Percentiles rank a stretch among this genome's conserved stretches.
These are phyloP conservation scores for Parastagonospora avenae DNA, from an alignment of 2,329 filamentous ascomycete species.

Conservation along the genomic window DNA sequence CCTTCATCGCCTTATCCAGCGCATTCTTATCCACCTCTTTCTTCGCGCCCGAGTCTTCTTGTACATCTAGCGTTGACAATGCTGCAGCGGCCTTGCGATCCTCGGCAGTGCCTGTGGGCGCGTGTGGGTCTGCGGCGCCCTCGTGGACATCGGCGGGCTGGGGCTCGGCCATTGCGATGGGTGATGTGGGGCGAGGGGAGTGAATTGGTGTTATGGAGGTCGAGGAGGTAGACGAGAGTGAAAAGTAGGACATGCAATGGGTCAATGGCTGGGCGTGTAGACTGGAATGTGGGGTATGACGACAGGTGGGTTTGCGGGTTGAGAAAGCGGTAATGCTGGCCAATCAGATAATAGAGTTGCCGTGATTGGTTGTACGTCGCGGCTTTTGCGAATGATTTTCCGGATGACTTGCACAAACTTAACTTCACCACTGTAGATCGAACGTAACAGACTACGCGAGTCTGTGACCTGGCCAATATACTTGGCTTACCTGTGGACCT, in stretches of 20 bases:
- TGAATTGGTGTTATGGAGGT: conserved; percentile 5
- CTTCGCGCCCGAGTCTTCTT: conserved; percentile 55
- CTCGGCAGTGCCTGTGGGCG: conserved; percentile 65
- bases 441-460: background rate
- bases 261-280: background rate
- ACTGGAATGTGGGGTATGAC: conserved; percentile 1
- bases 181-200: background rate
- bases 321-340: background rate
- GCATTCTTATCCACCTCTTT: conserved; percentile 72
- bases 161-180: conserved; percentile 61
- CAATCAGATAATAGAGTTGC: background rate
- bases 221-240: background rate
- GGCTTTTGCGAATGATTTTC: too few species aligned
- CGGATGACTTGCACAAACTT: background rate
- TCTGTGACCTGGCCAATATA: background rate
- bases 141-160: conserved; percentile 65
- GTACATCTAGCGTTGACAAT: conserved; percentile 70
- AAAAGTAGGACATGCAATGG: background rate
- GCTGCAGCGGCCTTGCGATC: conserved; percentile 78
- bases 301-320: background rate
- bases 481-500: background rate
- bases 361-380: background rate
- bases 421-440: background rate
- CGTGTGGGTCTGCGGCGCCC: conserved; percentile 58
- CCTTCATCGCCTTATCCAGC: conserved; percentile 73